Evolutionary conservation across 805 yeast species (phyloP).

Genomic region (Cyberlindnera misumaiensis): DNA sequence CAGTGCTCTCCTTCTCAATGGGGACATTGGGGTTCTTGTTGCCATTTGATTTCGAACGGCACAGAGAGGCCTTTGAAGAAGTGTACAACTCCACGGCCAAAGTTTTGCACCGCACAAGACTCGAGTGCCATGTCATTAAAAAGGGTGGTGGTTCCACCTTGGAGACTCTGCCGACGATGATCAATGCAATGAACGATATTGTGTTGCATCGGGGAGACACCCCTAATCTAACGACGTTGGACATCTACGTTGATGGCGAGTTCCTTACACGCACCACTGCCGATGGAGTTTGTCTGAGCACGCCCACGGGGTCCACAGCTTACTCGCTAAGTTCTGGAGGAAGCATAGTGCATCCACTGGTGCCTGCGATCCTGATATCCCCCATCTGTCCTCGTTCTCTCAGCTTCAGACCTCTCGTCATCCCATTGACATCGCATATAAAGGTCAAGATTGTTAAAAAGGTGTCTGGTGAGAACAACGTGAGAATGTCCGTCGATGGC

Average conservation of each 20-base stretch:
- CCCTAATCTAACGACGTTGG: constrained; percentile 79
- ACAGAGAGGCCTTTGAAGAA: constrained; percentile 50
- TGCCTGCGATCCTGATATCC: constrained; percentile 73
- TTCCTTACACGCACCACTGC: constrained; percentile 86
- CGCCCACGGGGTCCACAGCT: constrained; percentile 96
- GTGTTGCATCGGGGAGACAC: constrained; percentile 82
- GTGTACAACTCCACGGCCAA: constrained; percentile 65
- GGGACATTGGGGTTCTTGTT: constrained; percentile 87
- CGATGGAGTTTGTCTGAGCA: constrained; percentile 78
- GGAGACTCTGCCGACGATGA: constrained; percentile 24
- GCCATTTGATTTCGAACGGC: constrained; percentile 74
- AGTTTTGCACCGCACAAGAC: constrained; percentile 69
- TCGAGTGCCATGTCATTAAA: constrained; percentile 64
- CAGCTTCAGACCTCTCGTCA: constrained; percentile 80
- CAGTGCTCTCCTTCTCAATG: constrained; percentile 79
- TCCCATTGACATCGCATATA: constrained; percentile 75
- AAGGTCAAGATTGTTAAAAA: constrained; percentile 48
- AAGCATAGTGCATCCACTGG: constrained; percentile 83
- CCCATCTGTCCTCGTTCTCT: constrained; percentile 91
- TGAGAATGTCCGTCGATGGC: constrained; percentile 78
- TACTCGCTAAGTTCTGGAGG: constrained; percentile 89
- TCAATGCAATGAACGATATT: constrained; percentile 90
- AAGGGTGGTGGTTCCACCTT: not conserved
- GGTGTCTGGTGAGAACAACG: constrained; percentile 34
- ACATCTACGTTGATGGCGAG: constrained; percentile 78